Percentiles rank a stretch among this genome's conserved stretches.
Conservation (phyloP, 1,139 yeast genomes). For the Pneumocystis oryctolagi region DNA sequence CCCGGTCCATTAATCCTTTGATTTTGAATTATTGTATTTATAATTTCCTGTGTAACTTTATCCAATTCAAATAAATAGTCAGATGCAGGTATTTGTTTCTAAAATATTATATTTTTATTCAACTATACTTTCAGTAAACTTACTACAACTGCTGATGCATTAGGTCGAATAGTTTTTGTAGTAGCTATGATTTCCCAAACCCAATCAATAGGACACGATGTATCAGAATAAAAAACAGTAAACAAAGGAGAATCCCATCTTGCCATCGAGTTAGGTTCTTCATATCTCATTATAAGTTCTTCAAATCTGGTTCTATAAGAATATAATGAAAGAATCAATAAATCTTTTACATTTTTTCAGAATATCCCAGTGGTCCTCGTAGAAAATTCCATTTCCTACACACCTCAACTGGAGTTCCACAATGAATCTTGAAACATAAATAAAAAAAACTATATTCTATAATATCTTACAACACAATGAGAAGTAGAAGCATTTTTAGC, state of each 20-base stretch:
- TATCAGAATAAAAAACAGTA: conserved; percentile 43
- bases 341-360: conserved; percentile 6
- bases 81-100: conserved; percentile 57
- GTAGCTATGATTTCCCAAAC: conserved; percentile 60
- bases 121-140: conserved; percentile 26
- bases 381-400: conserved; percentile 49
- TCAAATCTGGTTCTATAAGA: conserved; percentile 26
- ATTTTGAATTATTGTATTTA: conserved; percentile 42
- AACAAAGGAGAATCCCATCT: conserved; percentile 94
- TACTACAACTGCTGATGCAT: conserved; percentile 40
- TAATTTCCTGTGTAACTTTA: conserved; percentile 49
- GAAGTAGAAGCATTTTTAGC: conserved; percentile 74
- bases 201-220: conserved; percentile 46
- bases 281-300: conserved; percentile 70
- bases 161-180: conserved; percentile 37
- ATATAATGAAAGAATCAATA: background rate
- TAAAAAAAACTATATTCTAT: background rate
- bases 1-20: conserved; percentile 38
- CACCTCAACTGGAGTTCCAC: conserved; percentile 47
- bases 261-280: conserved; percentile 75
- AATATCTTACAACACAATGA: conserved; percentile 42
- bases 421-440: conserved; percentile 33
- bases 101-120: conserved; percentile 29
- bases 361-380: conserved; percentile 15
- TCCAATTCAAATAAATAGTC: conserved; percentile 73